These are phyloP conservation scores for Periconia digitata DNA, from an alignment of 2,329 filamentous ascomycete genomes.

Conservation along the genomic window DNA sequence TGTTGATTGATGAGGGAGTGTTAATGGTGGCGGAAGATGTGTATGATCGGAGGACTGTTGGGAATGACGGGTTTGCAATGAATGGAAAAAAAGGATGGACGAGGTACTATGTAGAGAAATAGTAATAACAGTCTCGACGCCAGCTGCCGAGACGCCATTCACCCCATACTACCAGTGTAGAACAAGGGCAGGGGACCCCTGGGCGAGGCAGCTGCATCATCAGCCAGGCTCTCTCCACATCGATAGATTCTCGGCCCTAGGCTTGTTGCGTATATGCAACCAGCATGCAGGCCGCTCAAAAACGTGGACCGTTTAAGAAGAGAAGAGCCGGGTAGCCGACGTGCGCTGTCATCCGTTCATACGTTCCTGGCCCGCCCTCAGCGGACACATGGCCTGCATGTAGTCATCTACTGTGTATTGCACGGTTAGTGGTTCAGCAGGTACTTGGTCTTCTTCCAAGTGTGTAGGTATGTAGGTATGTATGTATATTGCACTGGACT, in stretches of 20 bases:
- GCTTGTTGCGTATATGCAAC: conserved; percentile 19
- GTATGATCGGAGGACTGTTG: conserved; percentile 1
- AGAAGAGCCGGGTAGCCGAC: conserved; percentile 30
- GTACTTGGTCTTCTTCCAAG: too few relatives aligned
- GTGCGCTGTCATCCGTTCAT: conserved; percentile 44
- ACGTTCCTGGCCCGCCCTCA: conserved; percentile 35
- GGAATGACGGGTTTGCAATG: conserved; percentile 3
- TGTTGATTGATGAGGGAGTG: too few relatives aligned
- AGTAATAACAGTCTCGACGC: conserved; percentile 12
- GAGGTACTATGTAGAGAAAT: conserved; percentile 26
- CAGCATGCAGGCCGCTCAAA: conserved; percentile 37
- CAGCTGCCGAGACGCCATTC: conserved; percentile 39
- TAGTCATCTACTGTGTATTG: too few relatives aligned
- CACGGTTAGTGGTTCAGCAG: too few relatives aligned
- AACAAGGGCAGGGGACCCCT: conserved; percentile 34
- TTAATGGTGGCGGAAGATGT: conserved; percentile 2
- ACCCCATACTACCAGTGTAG: conserved; percentile 39
- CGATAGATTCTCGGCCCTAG: conserved; percentile 29
- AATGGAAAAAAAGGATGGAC: conserved; percentile 7
- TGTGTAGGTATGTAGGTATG: too few relatives aligned
- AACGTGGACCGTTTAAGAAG: conserved; percentile 41
- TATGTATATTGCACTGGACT: too few relatives aligned
- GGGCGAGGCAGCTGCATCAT: conserved; percentile 36
- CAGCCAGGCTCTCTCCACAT: conserved; percentile 35
- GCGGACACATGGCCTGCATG: conserved; percentile 16